Conservation (phyloP, 371 early-diverging fungal species). For the Rhizopus microsporus region DNA sequence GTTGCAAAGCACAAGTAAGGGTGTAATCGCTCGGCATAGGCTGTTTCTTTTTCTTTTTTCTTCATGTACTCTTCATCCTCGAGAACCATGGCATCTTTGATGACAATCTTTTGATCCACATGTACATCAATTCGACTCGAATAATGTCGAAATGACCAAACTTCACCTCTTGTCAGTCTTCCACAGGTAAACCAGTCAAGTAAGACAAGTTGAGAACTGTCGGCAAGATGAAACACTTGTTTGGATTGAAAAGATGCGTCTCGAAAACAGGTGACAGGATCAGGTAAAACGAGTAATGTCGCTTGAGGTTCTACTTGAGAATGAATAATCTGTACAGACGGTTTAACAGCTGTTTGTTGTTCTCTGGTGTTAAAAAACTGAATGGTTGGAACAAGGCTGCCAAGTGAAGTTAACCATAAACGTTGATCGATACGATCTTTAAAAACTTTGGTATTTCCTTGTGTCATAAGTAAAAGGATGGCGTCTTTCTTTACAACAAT, state of each 20-base stretch:
- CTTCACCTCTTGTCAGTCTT: slow-evolving; percentile 69
- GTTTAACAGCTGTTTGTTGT: slow-evolving; percentile 3
- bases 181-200: slow-evolving; percentile 87
- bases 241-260: slow-evolving; percentile 63
- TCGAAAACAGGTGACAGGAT: slow-evolving; percentile 76
- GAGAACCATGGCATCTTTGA: slow-evolving; percentile 67
- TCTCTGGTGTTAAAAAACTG: slow-evolving; percentile 11
- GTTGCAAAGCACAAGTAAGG: slow-evolving; percentile 54
- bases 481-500: slow-evolving; percentile 48
- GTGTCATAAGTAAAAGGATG: slow-evolving; percentile 69
- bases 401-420: slow-evolving; percentile 26
- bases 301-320: slow-evolving; percentile 36
- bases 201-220: slow-evolving; percentile 56
- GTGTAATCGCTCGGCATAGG: slow-evolving; percentile 37
- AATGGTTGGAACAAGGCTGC: slow-evolving; percentile 14
- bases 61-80: slow-evolving; percentile 42
- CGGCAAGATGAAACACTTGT: slow-evolving; percentile 56
- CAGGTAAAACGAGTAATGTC: slow-evolving; percentile 66
- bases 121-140: slow-evolving; percentile 60
- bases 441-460: slow-evolving; percentile 80
- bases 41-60: slow-evolving; percentile 18
- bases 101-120: slow-evolving; percentile 38
- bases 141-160: slow-evolving; percentile 72
- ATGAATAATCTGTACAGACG: slow-evolving; percentile 51
- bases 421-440: slow-evolving; percentile 36